phyloP scores from a whole-genome alignment of 352 stramenopile species.

The Blastocystis sp. region DNA sequence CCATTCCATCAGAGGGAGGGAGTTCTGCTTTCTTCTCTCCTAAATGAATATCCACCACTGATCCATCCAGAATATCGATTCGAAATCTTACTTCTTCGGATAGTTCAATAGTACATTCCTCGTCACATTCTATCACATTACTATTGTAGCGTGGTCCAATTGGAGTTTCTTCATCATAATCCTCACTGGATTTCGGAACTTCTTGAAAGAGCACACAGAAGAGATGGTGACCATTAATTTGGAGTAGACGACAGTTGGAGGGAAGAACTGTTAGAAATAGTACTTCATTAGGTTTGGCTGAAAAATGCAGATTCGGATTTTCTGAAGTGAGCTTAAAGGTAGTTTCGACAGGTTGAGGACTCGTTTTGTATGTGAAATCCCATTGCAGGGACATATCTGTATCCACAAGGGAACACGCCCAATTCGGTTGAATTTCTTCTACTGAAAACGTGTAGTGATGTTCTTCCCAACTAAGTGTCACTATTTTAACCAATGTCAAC shows the following conservation, averaged over 20 bases:
- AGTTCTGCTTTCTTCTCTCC: too few species aligned
- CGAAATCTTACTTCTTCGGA: too few species aligned
- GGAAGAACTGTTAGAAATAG: neutral
- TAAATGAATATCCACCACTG: too few species aligned
- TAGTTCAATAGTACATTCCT: too few species aligned
- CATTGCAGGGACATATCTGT: neutral
- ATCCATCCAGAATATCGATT: too few species aligned
- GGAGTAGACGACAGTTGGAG: neutral
- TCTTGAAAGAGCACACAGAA: neutral
- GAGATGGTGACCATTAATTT: neutral
- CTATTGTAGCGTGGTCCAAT: too few species aligned
- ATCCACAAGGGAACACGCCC: neutral
- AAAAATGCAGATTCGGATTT: neutral
- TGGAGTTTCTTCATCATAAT: too few species aligned
- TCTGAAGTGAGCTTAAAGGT: neutral
- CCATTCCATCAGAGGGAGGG: too few species aligned
- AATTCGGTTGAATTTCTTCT: neutral
- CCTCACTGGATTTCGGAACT: neutral
- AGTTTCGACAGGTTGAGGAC: neutral
- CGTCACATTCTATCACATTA: too few species aligned
- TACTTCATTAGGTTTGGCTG: neutral
- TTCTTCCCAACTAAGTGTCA: neutral
- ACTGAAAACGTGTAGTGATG: neutral
- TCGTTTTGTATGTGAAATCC: neutral
- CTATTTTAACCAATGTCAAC: neutral